Evolutionary conservation across 306 rosid species (phyloP).

Genomic region (Acacia melanoxylon): DNA sequence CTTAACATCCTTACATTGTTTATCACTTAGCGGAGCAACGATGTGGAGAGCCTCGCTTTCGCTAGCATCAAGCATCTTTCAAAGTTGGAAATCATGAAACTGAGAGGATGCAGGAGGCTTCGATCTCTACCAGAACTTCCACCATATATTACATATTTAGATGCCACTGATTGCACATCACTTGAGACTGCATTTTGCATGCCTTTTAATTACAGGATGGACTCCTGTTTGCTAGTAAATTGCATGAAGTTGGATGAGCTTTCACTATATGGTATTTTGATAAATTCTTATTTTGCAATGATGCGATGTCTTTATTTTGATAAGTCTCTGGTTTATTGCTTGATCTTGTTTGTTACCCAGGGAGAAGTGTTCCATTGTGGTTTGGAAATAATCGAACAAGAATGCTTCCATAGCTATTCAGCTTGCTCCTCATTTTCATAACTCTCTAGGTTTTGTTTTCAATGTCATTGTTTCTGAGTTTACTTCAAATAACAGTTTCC

Average conservation of each 20-base stretch:
- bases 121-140: conserved; percentile 37
- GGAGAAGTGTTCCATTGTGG: conserved; percentile 11
- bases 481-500: too few relatives aligned
- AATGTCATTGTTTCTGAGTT: too few relatives aligned
- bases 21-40: not conserved
- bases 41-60: not conserved
- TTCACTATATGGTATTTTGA: not conserved
- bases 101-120: not conserved
- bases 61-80: not conserved
- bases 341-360: conserved; percentile 3
- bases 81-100: accelerated
- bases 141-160: not conserved
- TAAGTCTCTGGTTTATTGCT: not conserved
- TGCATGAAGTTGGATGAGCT: not conserved
- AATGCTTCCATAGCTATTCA: not conserved
- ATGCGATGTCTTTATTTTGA: not conserved
- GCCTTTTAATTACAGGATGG: not conserved
- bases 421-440: not conserved
- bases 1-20: not conserved
- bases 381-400: not conserved
- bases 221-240: not conserved
- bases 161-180: conserved; percentile 21
- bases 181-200: not conserved
- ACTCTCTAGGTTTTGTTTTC: not conserved
- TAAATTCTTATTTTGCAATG: not conserved